These are phyloP conservation scores for Rhododendron williamsianum DNA, from an alignment of 148 eudicot genomes.

Conservation along the genomic window DNA sequence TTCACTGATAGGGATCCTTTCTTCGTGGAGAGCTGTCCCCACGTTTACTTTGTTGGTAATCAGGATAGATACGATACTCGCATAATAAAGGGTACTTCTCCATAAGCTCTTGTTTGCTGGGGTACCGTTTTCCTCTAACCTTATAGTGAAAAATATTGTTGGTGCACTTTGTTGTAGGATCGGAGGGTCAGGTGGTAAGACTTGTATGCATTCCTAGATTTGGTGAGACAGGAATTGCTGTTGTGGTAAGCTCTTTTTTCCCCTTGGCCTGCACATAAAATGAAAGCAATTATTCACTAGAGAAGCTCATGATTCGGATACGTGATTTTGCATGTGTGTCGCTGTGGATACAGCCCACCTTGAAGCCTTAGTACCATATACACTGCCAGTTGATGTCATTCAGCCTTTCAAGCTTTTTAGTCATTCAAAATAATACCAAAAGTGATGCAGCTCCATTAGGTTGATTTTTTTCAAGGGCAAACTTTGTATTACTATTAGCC, in stretches of 20 bases:
- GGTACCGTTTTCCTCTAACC: background rate
- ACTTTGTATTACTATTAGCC: background rate
- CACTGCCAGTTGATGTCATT: background rate
- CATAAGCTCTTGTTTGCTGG: background rate
- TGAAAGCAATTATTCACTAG: background rate
- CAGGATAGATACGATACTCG: constrained; percentile 58
- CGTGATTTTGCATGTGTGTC: background rate
- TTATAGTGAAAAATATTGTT: background rate
- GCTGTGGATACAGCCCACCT: background rate
- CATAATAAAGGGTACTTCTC: constrained; percentile 49
- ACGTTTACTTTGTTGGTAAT: constrained; percentile 91
- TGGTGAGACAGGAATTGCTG: constrained; percentile 82
- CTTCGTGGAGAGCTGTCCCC: constrained; percentile 84
- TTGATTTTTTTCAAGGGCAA: background rate
- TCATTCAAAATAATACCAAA: background rate
- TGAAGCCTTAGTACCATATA: background rate
- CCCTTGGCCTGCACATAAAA: background rate
- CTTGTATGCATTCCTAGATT: constrained; percentile 82
- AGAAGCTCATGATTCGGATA: background rate
- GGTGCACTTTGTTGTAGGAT: constrained; percentile 38
- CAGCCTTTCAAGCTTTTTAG: background rate
- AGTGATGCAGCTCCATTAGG: background rate
- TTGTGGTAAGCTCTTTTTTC: constrained; percentile 45
- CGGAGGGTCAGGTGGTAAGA: constrained; percentile 74
- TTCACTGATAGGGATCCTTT: constrained; percentile 94